These are phyloP conservation scores for Acacia crassicarpa DNA, from an alignment of 306 rosid species.

Conservation along the genomic window DNA sequence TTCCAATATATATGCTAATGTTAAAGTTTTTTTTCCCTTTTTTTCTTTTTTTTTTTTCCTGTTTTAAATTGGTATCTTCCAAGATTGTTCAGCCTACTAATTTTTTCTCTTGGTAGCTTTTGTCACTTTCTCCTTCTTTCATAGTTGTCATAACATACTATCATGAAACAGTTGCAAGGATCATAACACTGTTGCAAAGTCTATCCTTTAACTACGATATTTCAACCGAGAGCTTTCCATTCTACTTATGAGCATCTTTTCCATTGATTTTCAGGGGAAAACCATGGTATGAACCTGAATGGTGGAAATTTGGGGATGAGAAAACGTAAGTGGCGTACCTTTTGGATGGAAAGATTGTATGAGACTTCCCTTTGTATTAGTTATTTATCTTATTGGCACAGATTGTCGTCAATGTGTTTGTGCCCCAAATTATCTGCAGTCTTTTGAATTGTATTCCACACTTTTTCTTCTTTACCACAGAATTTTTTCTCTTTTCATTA, in stretches of 20 bases:
- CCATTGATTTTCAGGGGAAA: slow-evolving; percentile 69
- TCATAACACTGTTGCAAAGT: neutral
- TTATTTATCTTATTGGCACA: neutral
- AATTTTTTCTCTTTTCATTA: neutral
- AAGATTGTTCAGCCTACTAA: neutral
- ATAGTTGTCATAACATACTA: slow-evolving; percentile 1
- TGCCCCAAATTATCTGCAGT: neutral
- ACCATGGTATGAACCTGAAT: slow-evolving; percentile 94
- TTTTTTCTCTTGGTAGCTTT: neutral
- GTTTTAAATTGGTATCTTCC: neutral
- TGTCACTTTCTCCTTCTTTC: slow-evolving; percentile 26
- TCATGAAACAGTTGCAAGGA: neutral
- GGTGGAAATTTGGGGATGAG: slow-evolving; percentile 99
- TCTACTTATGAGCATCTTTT: slow-evolving; percentile 24
- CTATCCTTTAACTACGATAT: neutral
- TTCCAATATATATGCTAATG: neutral
- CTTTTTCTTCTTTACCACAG: neutral
- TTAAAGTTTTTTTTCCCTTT: neutral
- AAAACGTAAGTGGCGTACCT: slow-evolving; percentile 73
- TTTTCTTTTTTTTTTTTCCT: neutral
- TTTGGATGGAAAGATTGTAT: slow-evolving; percentile 7
- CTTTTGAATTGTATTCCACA: neutral
- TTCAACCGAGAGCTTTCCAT: slow-evolving; percentile 17
- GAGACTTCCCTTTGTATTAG: neutral
- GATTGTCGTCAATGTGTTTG: neutral